Base-by-base conservation (phyloP, 2,329 filamentous ascomycete genomes). In the Verticillium isaacii region DNA sequence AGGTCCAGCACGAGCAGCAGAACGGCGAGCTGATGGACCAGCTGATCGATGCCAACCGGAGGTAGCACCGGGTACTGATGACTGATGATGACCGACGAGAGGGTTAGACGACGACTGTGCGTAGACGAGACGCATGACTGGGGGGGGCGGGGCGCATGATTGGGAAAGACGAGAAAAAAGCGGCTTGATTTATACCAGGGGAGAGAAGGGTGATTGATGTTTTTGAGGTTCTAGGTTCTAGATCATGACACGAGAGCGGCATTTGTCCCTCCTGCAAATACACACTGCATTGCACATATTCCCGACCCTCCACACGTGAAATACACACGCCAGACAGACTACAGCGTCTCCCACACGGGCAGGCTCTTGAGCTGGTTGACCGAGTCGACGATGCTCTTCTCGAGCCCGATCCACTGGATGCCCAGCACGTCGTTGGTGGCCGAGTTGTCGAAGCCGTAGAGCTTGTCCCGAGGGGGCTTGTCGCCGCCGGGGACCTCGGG, bases 341-440 rank as follows among this genome's bases (percentile, higher is more conserved):
- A 52, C 45, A 52, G 45, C 45, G 45, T 52, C 45, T 52, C 12
- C 45, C 45, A 52, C 19, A 25, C 45, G 23, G 45, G 45, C 45
- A 52, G 45, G 45, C 45, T 52, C 59, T 68, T 62, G 11, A 74
- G 62, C 0, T 65, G 68, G 59, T 71, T 71, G 19, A 90, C 81
- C 7, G 87, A 82, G 69, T 92, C 89, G 6, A 82, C 77, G 32
- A 89, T 78, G 32, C 78, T 82, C 74, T 88, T 79, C 72, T 91
- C 87, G 37, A 91, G 68, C 4, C 76, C 72, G 65, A 77, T 85
- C 79, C 85, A 91, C 63, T 89, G 75, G 57, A 90, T 80, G 0
- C 86, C 87, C 62, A 92, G 72, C 56, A 88, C 67, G 68, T 85
- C 80, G 32, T 80, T 82, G 1, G 85, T 85, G 69, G 80, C 80